Evolutionary conservation across 1,284 basidiomycete genomes (phyloP).

Genomic region (Agaricales sp.): DNA sequence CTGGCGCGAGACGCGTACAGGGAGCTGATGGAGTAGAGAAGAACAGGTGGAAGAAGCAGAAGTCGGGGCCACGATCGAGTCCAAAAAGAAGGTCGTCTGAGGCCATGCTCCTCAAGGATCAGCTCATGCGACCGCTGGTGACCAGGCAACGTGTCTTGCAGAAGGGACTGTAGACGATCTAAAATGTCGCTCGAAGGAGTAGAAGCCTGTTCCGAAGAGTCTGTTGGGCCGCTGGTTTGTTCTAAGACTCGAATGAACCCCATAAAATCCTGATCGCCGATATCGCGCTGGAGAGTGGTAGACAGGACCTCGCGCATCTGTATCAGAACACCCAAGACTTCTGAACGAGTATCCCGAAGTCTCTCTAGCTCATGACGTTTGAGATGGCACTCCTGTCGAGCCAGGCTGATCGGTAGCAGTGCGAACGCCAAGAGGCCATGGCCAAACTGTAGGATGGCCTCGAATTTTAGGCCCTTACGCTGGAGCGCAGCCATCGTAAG

Average conservation of each 20-base stretch:
- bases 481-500: constrained; percentile 8
- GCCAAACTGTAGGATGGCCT: constrained; percentile 4
- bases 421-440: constrained; percentile 10
- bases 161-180: constrained; percentile 1
- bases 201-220: not conserved
- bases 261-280: not conserved
- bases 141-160: constrained; percentile 20
- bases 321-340: constrained; percentile 48
- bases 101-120: constrained; percentile 22
- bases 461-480: not conserved
- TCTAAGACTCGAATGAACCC: not conserved
- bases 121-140: constrained; percentile 19
- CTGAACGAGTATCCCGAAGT: constrained; percentile 54
- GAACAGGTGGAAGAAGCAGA: constrained; percentile 52
- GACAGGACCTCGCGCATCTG: constrained; percentile 26
- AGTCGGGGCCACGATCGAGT: constrained; percentile 60
- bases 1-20: constrained; percentile 43
- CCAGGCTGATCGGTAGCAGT: constrained; percentile 39
- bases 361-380: constrained; percentile 48
- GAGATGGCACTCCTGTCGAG: constrained; percentile 51
- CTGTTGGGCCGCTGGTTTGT: not conserved
- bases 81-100: constrained; percentile 49
- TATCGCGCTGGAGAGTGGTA: not conserved
- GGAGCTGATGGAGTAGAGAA: constrained; percentile 35
- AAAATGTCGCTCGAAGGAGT: not conserved